Conservation (phyloP, 2,329 filamentous ascomycete species). For the Byssochlamys sp. region DNA sequence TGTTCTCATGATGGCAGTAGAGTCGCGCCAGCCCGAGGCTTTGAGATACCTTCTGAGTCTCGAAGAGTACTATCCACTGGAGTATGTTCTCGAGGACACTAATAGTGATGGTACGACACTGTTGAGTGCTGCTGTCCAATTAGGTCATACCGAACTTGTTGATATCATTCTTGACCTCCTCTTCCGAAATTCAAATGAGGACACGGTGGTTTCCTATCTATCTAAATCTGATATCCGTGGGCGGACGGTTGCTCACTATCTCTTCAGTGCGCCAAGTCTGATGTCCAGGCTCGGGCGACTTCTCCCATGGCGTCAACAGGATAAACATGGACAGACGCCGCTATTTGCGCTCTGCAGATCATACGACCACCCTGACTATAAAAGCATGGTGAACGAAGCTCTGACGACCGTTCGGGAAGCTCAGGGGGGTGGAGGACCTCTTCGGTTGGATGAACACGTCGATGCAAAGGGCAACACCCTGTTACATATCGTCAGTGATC, state of each 20-base stretch:
- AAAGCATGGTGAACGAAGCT: conserved; percentile 74
- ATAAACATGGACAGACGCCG: conserved; percentile 96
- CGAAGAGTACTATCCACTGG: conserved; percentile 62
- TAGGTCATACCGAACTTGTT: conserved; percentile 65
- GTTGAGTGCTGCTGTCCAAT: conserved; percentile 79
- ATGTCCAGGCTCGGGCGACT: conserved; percentile 67
- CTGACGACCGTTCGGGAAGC: conserved; percentile 62
- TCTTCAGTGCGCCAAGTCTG: conserved; percentile 79
- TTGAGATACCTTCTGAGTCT: conserved; percentile 71
- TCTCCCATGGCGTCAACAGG: conserved; percentile 79
- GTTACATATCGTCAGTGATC: conserved; percentile 88
- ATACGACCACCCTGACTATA: conserved; percentile 84
- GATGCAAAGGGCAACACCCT: conserved; percentile 89
- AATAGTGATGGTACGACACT: conserved; percentile 86
- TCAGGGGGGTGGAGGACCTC: conserved; percentile 67
- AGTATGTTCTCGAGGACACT: conserved; percentile 66
- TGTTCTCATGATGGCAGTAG: conserved; percentile 75
- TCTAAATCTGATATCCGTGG: conserved; percentile 71
- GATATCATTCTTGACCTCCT: conserved; percentile 66
- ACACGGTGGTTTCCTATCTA: conserved; percentile 58
- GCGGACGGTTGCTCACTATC: conserved; percentile 84
- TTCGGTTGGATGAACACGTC: conserved; percentile 86
- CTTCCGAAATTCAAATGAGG: conserved; percentile 46
- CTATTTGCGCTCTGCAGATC: conserved; percentile 89
- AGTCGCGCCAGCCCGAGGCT: conserved; percentile 60